phyloP scores from a whole-genome alignment of 2,329 filamentous ascomycete genomes.

The Aspergillus felis region DNA sequence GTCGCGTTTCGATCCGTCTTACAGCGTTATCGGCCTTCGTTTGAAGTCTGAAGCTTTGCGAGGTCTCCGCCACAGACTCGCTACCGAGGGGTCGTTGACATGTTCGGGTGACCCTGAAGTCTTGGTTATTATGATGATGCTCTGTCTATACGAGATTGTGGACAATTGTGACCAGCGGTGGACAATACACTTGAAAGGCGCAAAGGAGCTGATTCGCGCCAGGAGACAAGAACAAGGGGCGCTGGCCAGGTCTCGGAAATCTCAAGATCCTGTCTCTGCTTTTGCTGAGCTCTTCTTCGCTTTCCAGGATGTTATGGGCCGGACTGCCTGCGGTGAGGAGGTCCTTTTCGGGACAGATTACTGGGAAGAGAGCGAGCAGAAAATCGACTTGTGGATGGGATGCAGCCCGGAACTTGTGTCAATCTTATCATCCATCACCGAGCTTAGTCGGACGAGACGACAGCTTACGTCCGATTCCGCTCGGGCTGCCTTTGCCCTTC shows the following conservation, averaged over 20 bases:
- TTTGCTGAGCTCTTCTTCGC: constrained; percentile 48
- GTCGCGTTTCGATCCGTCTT: constrained; percentile 27
- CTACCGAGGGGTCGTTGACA: constrained; percentile 22
- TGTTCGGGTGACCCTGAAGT: constrained; percentile 32
- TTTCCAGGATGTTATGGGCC: constrained; percentile 50
- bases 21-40: constrained; percentile 31
- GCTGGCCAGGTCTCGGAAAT: constrained; percentile 7
- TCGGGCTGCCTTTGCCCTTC: constrained; percentile 24
- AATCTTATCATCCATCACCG: constrained; percentile 46
- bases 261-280: constrained; percentile 26
- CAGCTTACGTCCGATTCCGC: constrained; percentile 22
- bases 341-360: constrained; percentile 47
- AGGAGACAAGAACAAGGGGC: constrained; percentile 26
- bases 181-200: constrained; percentile 48
- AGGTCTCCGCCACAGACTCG: constrained; percentile 33
- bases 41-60: constrained; percentile 36
- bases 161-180: constrained; percentile 44
- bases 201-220: constrained; percentile 45
- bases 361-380: constrained; percentile 39
- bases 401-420: constrained; percentile 47
- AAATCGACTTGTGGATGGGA: constrained; percentile 47
- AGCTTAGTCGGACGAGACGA: constrained; percentile 39
- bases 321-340: constrained; percentile 48
- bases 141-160: constrained; percentile 46
- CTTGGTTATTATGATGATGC: constrained; percentile 43